Evolutionary conservation across 768 basidiomycete genomes (phyloP).

Genomic region (Collybia mongolica): DNA sequence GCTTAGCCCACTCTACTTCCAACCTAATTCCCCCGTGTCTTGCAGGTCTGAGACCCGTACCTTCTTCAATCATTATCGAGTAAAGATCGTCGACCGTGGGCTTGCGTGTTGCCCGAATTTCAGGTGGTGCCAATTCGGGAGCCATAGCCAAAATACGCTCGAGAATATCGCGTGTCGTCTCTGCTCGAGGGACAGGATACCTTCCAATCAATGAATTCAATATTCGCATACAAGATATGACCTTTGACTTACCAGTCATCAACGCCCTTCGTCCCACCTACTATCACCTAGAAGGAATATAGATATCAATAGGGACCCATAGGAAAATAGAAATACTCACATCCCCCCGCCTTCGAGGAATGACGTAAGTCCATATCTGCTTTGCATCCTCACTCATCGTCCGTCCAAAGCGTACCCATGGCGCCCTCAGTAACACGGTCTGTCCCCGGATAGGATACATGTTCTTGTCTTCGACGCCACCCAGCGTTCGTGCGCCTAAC

Average conservation of each 20-base stretch:
- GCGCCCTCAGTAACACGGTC: constrained; percentile 67
- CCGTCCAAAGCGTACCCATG: constrained; percentile 52
- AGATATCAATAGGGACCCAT: not conserved
- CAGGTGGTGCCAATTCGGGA: constrained; percentile 49
- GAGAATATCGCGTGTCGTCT: constrained; percentile 58
- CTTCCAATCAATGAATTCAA: constrained; percentile 20
- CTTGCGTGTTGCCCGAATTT: constrained; percentile 34
- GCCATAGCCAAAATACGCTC: constrained; percentile 43
- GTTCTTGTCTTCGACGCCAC: constrained; percentile 72
- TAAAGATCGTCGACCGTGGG: constrained; percentile 50
- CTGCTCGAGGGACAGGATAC: constrained; percentile 58
- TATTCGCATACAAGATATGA: not conserved
- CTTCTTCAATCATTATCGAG: constrained; percentile 49
- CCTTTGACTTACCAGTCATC: constrained; percentile 53
- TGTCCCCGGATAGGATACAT: constrained; percentile 80
- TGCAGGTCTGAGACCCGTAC: constrained; percentile 54
- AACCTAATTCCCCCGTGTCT: constrained; percentile 59
- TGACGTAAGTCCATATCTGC: constrained; percentile 51
- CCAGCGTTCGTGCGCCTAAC: constrained; percentile 64
- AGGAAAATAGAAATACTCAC: constrained; percentile 20
- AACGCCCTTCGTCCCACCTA: constrained; percentile 57
- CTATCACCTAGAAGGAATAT: constrained; percentile 33
- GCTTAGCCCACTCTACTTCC: constrained; percentile 39
- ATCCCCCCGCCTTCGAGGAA: constrained; percentile 55
- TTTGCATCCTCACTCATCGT: constrained; percentile 40